A percentile compares a stretch with the other conserved stretches of the same genome.
phyloP scores from a whole-genome alignment of 2,329 filamentous ascomycete species.

The Bipolaris victoriae region DNA sequence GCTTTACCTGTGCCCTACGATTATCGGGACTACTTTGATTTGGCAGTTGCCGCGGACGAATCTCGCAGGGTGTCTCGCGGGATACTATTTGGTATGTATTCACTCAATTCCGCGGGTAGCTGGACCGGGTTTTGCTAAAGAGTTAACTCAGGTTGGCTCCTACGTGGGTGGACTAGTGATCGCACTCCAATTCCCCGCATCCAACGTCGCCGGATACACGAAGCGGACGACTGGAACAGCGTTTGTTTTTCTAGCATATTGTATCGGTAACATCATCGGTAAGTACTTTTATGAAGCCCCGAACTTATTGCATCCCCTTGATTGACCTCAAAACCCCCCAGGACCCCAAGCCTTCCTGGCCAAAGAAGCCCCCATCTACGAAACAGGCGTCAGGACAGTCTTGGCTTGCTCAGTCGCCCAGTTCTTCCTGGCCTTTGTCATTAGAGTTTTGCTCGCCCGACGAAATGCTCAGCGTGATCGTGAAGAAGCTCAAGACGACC shows the following conservation, averaged over 20 bases:
- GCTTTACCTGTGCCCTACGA: slow-evolving; percentile 59
- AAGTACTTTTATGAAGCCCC: background rate
- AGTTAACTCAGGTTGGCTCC: slow-evolving; percentile 32
- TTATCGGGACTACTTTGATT: slow-evolving; percentile 57
- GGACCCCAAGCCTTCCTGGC: slow-evolving; percentile 55
- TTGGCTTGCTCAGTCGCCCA: slow-evolving; percentile 55
- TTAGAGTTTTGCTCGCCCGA: slow-evolving; percentile 11
- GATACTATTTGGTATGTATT: slow-evolving; percentile 56
- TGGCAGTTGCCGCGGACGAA: slow-evolving; percentile 57
- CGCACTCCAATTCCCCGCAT: slow-evolving; percentile 59
- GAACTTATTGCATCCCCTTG: background rate
- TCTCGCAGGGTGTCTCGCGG: slow-evolving; percentile 57
- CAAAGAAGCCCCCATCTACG: slow-evolving; percentile 56
- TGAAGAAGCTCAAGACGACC: background rate
- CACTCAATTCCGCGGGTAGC: background rate
- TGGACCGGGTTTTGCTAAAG: slow-evolving; percentile 16
- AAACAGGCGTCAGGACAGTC: slow-evolving; percentile 60
- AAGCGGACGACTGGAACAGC: slow-evolving; percentile 53
- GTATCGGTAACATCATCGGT: slow-evolving; percentile 56
- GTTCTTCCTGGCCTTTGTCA: slow-evolving; percentile 42
- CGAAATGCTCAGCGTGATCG: slow-evolving; percentile 8
- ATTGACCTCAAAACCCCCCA: background rate
- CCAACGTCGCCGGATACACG: slow-evolving; percentile 51
- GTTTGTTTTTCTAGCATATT: slow-evolving; percentile 56
- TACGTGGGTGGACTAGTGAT: slow-evolving; percentile 61